Conservation (phyloP, 164 flowering plant species). For the Paratinospora sagittata region DNA sequence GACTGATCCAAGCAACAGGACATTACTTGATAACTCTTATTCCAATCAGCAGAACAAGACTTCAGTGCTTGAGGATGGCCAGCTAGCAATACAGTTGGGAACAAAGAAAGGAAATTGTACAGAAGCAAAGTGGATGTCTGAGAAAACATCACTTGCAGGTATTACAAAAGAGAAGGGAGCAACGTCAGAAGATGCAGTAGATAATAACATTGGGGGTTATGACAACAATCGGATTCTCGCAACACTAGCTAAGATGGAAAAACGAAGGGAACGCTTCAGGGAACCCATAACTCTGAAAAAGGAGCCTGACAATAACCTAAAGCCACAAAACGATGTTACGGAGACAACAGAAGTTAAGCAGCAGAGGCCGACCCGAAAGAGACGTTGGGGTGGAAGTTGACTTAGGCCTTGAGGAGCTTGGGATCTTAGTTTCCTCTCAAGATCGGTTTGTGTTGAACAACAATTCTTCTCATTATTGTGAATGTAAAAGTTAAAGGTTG, state of each 20-base stretch:
- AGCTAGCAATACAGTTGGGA: constrained; percentile 31
- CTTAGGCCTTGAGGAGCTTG: not conserved
- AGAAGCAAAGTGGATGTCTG: constrained; percentile 12
- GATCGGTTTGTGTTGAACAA: not conserved
- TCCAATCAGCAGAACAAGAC: constrained; percentile 18
- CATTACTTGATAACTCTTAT: constrained; percentile 20
- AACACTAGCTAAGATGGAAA: constrained; percentile 63
- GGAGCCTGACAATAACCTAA: constrained; percentile 24
- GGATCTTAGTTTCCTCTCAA: not conserved
- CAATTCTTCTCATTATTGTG: not conserved
- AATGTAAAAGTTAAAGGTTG: not conserved
- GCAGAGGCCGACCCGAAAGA: constrained; percentile 52
- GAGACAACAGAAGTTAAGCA: constrained; percentile 25
- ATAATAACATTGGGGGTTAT: constrained; percentile 11
- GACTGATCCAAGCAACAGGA: constrained; percentile 15
- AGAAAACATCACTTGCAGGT: constrained; percentile 9
- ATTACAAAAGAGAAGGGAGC: constrained; percentile 9
- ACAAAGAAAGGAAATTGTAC: not conserved
- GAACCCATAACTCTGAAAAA: constrained; percentile 34
- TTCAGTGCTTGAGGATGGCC: constrained; percentile 47
- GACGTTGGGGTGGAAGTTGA: constrained; percentile 55
- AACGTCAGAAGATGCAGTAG: constrained; percentile 16
- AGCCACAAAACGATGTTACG: constrained; percentile 19
- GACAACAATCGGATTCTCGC: constrained; percentile 46
- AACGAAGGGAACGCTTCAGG: constrained; percentile 61